Base-by-base conservation (phyloP, 78 protist genomes). In the Anaeramoeba flamelloides region DNA sequence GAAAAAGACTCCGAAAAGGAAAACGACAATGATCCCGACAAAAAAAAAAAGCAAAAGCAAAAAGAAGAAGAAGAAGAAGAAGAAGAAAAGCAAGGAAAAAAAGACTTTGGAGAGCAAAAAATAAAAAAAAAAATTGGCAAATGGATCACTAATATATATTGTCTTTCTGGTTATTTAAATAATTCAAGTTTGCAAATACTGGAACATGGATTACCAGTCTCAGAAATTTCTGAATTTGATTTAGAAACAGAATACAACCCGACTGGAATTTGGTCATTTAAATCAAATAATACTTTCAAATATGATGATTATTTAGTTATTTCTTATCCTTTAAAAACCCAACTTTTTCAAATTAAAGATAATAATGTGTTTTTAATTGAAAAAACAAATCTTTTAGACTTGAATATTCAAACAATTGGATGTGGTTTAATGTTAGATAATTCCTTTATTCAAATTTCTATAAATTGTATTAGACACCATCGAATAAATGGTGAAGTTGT, bases 171-270 rank as follows among this genome's bases (percentile, higher is more conserved):
- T 26, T 26, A 17, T 26, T 8, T 8, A 53, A 17, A 17, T 26
- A 83, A 86, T 0, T 86, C 95, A 37, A 75, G 91, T 26, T 36
- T 96, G 33, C 89, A 91, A 17, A 78, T 85, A 2, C 84, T 96
- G 32, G 83, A 92, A 1, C 93, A 92, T 82, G 98, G 98, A 1
- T 31, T 94, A 3, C 81, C 93, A 0, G 87, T 85, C 76, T 8
- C 79, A 0, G 90, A 88, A 77, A 8, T 93, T 64, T 95, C 92
- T 2, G 86, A 40, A 0, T 78, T 91, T 0, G n/a, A n/a, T n/a
- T n/a, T n/a, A n/a, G n/a, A n/a, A n/a, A n/a, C n/a, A n/a, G n/a
- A n/a, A n/a, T n/a, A n/a, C n/a, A 8, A 8, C 34, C 69, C 69
- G 69, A 8, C 8, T 53, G 69, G 69, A 26, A 53, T 53, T 53